Conservation (phyloP, 2,329 filamentous ascomycete genomes). For the Diaporthe batatas region DNA sequence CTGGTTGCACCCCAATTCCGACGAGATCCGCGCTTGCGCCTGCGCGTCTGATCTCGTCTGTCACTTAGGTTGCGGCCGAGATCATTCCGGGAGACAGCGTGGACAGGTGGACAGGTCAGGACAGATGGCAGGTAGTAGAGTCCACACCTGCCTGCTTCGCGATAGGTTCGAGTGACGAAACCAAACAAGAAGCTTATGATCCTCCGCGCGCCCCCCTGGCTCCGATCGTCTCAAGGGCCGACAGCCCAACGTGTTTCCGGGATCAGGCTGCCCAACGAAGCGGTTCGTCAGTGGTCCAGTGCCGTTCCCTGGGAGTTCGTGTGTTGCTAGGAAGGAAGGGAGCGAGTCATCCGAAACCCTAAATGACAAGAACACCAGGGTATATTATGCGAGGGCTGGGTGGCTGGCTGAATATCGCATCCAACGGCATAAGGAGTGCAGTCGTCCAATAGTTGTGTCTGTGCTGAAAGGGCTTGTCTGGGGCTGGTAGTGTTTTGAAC, state of each 20-base stretch:
- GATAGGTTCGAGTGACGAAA: constrained; percentile 28
- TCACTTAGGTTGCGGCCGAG: constrained; percentile 21
- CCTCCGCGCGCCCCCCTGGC: constrained; percentile 18
- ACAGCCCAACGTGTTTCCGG: constrained; percentile 8
- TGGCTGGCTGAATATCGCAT: constrained; percentile 12
- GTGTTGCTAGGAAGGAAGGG: neutral
- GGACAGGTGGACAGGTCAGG: constrained; percentile 15
- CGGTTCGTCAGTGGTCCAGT: constrained; percentile 10
- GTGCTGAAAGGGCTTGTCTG: constrained; percentile 26
- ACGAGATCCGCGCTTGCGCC: constrained; percentile 28
- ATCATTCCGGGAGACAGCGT: constrained; percentile 28
- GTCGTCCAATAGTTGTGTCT: constrained; percentile 27
- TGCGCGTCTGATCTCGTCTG: constrained; percentile 13
- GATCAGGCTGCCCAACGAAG: neutral
- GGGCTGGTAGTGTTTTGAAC: constrained; percentile 38
- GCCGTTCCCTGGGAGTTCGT: constrained; percentile 4
- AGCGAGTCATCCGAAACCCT: constrained; percentile 32
- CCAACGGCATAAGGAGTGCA: neutral
- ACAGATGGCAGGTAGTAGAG: constrained; percentile 22
- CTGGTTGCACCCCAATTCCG: constrained; percentile 26
- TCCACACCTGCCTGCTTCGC: constrained; percentile 25
- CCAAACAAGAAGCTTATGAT: constrained; percentile 32
- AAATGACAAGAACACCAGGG: constrained; percentile 17
- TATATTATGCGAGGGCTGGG: constrained; percentile 7
- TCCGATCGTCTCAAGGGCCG: constrained; percentile 22